Base-by-base conservation (phyloP, 2,329 filamentous ascomycete species). In the Neonectria sp. region DNA sequence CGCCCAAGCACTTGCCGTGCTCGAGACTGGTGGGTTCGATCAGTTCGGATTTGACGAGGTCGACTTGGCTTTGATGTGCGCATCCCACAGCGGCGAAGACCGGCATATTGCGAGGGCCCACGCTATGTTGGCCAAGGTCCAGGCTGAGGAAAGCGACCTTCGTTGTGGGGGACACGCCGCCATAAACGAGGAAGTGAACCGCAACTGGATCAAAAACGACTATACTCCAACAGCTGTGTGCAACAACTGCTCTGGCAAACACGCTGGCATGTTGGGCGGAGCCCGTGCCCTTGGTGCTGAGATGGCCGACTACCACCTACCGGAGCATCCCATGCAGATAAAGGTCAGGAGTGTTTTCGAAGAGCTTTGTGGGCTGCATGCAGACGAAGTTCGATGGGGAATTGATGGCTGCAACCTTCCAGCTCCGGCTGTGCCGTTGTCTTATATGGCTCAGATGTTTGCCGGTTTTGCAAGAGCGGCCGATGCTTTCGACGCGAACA, bases 211-310 rank as follows among this genome's bases (percentile, higher is more conserved):
- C 55, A 81, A 76, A 60, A 59, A 59, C 0, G 83, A 77, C 2
- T 82, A 80, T 51, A 72, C 63, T 0, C 83, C 84, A 0, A 82
- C 79, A 0, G 74, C 75, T 0, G 72, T 85, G 0, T 80, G 77
- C 55, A 86, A 82, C 58, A 85, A 86, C 64, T 86, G 84, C 67
- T 86, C 84, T 0, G 85, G 84, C 1, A 86, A 86, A 46, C 84
- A 86, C 68, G 81, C 77, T 3, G 84, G 81, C 1, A 86, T 86
- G 83, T 71, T 86, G 25, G 83, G 80, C 1, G 85, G 80, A 1
- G 77, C 83, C 0, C 77, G 74, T 31, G 78, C 80, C 0, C 57
- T 86, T 0, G 80, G 78, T 1, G 79, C 73, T 7, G 52, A 61
- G 0, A 60, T 79, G 3, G 62, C 25, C 0, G 74, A 71, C 46